These are phyloP conservation scores for Microbotryum intermedium DNA, from an alignment of 1,284 basidiomycete genomes.

Conservation along the genomic window DNA sequence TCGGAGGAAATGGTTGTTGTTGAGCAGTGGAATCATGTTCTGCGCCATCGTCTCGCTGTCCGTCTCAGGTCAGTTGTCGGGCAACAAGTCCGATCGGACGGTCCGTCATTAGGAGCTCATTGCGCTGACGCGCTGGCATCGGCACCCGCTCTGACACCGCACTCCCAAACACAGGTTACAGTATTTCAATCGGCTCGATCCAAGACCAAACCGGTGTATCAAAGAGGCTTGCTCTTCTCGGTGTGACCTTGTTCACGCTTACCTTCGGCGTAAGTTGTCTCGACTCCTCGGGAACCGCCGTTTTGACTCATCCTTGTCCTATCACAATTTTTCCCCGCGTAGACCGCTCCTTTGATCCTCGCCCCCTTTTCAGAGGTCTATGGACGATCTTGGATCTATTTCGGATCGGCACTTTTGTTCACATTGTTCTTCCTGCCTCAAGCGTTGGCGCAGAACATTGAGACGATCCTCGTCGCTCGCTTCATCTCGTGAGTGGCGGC, in stretches of 20 bases:
- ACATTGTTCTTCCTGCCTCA: conserved; percentile 57
- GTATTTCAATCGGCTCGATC: conserved; percentile 2
- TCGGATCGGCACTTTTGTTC: conserved; percentile 48
- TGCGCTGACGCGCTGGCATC: background rate
- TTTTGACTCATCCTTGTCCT: background rate
- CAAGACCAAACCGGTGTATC: conserved; percentile 1
- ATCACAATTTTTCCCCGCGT: background rate
- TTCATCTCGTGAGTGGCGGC: conserved; percentile 45
- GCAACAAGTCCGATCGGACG: background rate
- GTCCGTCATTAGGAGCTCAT: background rate
- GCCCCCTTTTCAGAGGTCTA: conserved; percentile 25
- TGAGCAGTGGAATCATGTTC: conserved; percentile 18
- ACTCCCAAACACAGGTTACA: background rate
- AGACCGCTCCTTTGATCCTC: conserved; percentile 23
- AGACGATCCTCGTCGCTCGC: conserved; percentile 55
- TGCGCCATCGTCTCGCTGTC: conserved; percentile 20
- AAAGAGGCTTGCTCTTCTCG: conserved; percentile 4
- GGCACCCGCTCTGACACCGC: no score
- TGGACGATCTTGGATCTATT: conserved; percentile 42
- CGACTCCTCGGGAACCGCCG: background rate
- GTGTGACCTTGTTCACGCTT: conserved; percentile 19
- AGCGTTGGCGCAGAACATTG: conserved; percentile 56
- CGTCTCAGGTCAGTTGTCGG: conserved; percentile 13
- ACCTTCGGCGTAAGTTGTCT: conserved; percentile 16
- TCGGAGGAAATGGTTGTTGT: conserved; percentile 22